Conservation (phyloP, 768 basidiomycete genomes). For the Rhodocollybia butyracea region DNA sequence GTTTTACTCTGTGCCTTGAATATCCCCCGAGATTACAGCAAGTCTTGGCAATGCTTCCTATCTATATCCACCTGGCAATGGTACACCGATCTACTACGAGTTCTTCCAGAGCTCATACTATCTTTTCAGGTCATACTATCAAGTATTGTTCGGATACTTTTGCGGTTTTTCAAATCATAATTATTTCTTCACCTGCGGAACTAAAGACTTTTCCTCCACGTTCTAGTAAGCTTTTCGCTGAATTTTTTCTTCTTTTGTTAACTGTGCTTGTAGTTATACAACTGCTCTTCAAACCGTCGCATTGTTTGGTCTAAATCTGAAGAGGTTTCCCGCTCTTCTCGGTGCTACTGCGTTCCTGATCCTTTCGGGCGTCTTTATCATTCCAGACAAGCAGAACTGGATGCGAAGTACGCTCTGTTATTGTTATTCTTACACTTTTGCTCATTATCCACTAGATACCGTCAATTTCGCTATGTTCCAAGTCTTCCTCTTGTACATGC, state of each 20-base stretch:
- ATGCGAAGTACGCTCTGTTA: slow-evolving; percentile 27
- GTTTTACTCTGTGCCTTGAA: slow-evolving; percentile 4
- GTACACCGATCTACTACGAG: neutral
- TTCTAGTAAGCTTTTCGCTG: neutral
- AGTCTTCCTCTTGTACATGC: slow-evolving; percentile 74
- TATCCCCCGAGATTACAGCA: neutral
- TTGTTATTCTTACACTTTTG: neutral
- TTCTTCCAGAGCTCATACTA: neutral
- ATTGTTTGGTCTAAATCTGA: slow-evolving; percentile 66
- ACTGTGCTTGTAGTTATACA: neutral
- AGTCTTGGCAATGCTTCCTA: slow-evolving; percentile 5
- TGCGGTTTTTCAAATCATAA: slow-evolving; percentile 1
- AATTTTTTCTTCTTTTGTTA: neutral
- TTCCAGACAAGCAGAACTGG: slow-evolving; percentile 32
- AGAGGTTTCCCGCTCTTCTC: slow-evolving; percentile 62
- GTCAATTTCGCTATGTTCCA: slow-evolving; percentile 79
- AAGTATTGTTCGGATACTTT: slow-evolving; percentile 8
- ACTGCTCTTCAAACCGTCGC: slow-evolving; percentile 60
- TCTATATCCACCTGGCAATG: slow-evolving; percentile 4
- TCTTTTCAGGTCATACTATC: slow-evolving; percentile 6
- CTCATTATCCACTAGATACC: slow-evolving; percentile 37
- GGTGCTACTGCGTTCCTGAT: slow-evolving; percentile 55
- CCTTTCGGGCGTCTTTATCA: slow-evolving; percentile 37
- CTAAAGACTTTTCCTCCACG: slow-evolving; percentile 7
- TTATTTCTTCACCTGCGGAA: slow-evolving; percentile 6